Evolutionary conservation across 73 alveolate species (phyloP).

Genomic region (Symbiodinium natans): DNA sequence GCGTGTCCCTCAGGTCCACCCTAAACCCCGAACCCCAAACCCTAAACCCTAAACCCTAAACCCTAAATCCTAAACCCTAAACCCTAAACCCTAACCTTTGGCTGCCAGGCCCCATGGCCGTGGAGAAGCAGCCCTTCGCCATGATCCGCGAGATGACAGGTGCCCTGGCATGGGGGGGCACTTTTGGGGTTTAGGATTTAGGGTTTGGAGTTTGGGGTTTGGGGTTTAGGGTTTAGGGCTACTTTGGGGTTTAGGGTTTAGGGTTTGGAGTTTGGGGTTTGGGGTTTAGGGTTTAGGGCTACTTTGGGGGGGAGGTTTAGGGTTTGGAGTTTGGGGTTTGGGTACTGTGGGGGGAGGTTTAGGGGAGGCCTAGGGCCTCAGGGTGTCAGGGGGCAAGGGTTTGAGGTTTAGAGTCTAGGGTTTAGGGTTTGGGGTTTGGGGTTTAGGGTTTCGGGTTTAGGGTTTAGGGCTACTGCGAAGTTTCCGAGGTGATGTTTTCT

Average conservation of each 20-base stretch:
- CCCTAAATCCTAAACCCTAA: no score
- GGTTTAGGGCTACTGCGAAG: no score
- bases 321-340: background rate
- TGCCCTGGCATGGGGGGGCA: background rate
- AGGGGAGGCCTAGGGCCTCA: background rate
- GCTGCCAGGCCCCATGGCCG: slow-evolving; percentile 63
- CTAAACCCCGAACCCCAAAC: no score
- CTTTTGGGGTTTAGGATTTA: background rate
- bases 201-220: background rate
- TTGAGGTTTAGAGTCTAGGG: no score
- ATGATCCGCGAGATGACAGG: slow-evolving; percentile 93
- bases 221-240: background rate
- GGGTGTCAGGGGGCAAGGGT: background rate
- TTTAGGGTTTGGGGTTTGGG: no score
- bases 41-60: no score
- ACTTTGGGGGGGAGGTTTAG: no score
- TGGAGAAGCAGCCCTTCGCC: slow-evolving; percentile 85
- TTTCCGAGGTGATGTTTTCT: slow-evolving; percentile 53
- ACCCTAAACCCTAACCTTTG: no score
- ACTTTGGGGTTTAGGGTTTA: background rate
- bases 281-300: background rate
- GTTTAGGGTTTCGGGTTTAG: no score
- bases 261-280: background rate
- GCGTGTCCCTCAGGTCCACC: no score
- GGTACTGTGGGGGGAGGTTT: no score